Conservation (phyloP, 495 filamentous ascomycete genomes). For the Amphirosellinia nigrospora region DNA sequence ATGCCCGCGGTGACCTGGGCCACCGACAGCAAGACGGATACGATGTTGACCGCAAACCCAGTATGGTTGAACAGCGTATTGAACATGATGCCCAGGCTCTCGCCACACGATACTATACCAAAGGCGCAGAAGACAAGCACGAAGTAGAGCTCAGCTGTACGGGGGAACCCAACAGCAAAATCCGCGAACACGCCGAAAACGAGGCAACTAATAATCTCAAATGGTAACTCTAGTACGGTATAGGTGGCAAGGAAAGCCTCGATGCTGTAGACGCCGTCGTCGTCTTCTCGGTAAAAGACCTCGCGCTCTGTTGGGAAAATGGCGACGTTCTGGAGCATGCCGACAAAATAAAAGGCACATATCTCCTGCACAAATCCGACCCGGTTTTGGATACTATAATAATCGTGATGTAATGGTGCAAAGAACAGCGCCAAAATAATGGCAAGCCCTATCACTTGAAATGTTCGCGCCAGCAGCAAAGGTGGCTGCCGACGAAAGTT, state of each 20-base stretch:
- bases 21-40: slow-evolving; percentile 66
- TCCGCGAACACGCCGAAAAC: slow-evolving; percentile 66
- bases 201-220: slow-evolving; percentile 67
- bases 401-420: slow-evolving; percentile 70
- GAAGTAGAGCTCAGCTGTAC: slow-evolving; percentile 67
- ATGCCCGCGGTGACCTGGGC: slow-evolving; percentile 71
- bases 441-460: slow-evolving; percentile 70
- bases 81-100: slow-evolving; percentile 80
- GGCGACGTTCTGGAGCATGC: slow-evolving; percentile 79
- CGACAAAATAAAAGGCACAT: slow-evolving; percentile 73
- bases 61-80: slow-evolving; percentile 75
- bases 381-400: slow-evolving; percentile 70
- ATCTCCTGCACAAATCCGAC: slow-evolving; percentile 75
- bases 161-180: slow-evolving; percentile 66
- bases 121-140: slow-evolving; percentile 71
- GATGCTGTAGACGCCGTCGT: slow-evolving; percentile 69
- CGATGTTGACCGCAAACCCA: slow-evolving; percentile 75
- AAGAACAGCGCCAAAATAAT: slow-evolving; percentile 74
- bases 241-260: slow-evolving; percentile 73
- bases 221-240: slow-evolving; percentile 69
- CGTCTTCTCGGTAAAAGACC: slow-evolving; percentile 73
- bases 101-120: slow-evolving; percentile 73
- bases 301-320: slow-evolving; percentile 72
- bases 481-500: slow-evolving; percentile 72
- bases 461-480: slow-evolving; percentile 66